phyloP scores from a whole-genome alignment of 2,329 filamentous ascomycete genomes.

The Scedosporium apiospermum region DNA sequence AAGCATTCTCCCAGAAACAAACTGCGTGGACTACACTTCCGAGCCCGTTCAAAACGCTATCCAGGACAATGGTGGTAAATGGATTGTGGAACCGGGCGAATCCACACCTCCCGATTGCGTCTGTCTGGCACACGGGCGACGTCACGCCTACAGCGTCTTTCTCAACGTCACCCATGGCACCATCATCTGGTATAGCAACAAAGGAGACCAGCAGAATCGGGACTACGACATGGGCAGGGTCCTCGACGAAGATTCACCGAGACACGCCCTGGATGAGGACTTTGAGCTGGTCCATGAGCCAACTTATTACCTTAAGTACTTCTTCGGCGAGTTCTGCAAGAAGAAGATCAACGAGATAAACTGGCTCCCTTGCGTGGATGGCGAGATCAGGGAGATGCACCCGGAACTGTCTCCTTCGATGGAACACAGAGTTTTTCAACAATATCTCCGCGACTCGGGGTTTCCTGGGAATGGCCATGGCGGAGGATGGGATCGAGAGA shows the following conservation, averaged over 20 bases:
- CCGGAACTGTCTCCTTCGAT: not conserved
- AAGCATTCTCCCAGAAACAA: conserved; percentile 4
- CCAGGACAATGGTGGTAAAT: not conserved
- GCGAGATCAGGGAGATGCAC: not conserved
- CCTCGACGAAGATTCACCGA: not conserved
- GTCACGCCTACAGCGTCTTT: not conserved
- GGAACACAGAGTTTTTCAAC: no score
- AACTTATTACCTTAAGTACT: not conserved
- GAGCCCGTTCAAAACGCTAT: conserved; percentile 3
- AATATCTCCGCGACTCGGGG: no score
- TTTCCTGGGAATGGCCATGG: no score
- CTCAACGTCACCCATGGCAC: not conserved
- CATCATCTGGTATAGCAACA: not conserved
- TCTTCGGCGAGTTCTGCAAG: not conserved
- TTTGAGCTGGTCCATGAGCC: not conserved
- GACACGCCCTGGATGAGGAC: not conserved
- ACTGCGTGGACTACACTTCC: conserved; percentile 6
- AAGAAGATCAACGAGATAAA: not conserved
- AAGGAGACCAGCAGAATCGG: not conserved
- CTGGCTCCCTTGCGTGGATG: not conserved
- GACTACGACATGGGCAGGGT: not conserved
- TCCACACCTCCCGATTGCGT: conserved; percentile 8
- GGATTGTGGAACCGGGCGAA: not conserved
- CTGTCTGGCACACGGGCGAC: conserved; percentile 7
- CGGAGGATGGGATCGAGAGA: no score